phyloP scores from a whole-genome alignment of 164 flowering plant species.

The Vitis rotundifolia region DNA sequence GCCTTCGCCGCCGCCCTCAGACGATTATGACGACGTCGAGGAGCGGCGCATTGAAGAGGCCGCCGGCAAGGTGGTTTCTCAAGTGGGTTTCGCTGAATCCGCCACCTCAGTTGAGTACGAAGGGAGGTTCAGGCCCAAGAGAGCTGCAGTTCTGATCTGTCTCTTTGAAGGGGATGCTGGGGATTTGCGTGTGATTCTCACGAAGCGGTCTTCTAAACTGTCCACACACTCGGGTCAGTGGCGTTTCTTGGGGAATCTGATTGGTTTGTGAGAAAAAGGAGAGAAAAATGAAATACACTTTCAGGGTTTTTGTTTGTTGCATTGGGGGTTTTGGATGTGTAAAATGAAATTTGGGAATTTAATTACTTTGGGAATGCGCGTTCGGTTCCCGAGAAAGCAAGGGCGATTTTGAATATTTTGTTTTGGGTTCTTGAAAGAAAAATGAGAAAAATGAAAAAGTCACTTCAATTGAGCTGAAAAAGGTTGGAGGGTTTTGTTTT shows the following conservation, averaged over 20 bases:
- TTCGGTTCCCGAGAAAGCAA: too few relatives aligned
- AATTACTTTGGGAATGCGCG: neutral
- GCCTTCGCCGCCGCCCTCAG: slow-evolving; percentile 46
- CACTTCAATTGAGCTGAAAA: neutral
- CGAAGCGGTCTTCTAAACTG: slow-evolving; percentile 58
- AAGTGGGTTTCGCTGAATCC: slow-evolving; percentile 76
- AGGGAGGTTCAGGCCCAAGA: slow-evolving; percentile 51
- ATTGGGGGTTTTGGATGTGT: neutral
- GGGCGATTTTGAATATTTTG: too few relatives aligned
- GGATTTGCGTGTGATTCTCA: slow-evolving; percentile 56
- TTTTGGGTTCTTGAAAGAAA: too few relatives aligned
- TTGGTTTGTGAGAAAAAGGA: neutral
- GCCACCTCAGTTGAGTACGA: slow-evolving; percentile 42
- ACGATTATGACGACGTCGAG: slow-evolving; percentile 35
- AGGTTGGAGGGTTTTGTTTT: neutral
- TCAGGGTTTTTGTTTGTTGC: neutral
- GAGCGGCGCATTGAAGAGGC: slow-evolving; percentile 37
- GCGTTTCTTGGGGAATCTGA: neutral
- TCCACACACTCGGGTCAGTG: slow-evolving; percentile 57
- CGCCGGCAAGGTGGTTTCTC: slow-evolving; percentile 55
- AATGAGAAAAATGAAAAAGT: too few relatives aligned
- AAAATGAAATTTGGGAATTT: neutral
- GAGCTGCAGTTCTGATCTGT: slow-evolving; percentile 62
- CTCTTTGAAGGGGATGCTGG: slow-evolving; percentile 53
- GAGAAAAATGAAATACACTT: neutral